Evolutionary conservation across 495 filamentous ascomycete genomes (phyloP), one percentile per base, ranked within the genome.

Genomic region (Talaromyces thailandensis): DNA sequence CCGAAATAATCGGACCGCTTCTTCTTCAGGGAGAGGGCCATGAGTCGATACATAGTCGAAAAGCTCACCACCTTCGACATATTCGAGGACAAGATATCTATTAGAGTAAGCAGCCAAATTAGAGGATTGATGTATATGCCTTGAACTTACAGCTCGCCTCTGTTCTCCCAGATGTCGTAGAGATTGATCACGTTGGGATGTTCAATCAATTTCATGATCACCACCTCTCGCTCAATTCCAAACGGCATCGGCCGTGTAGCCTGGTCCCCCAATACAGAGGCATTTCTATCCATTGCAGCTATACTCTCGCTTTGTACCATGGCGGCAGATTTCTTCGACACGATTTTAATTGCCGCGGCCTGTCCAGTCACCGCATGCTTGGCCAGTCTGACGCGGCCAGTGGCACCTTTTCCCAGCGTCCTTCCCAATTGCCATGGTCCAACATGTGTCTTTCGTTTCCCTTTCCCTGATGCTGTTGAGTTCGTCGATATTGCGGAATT

Each of bases 71-170:
- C 90, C 87, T 69, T 95, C 85, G 37, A 96, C 87, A 63, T 91
- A 96, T 70, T 99, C 94, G n/a, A 97, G 83, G 3, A 98, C 89
- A n/a, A 99, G 82, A 71, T 96, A 98, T 40, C 93, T 98, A 28
- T 29, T 28, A 37, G 11, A 52, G 59, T 65, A 5, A 65, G 60
- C 18, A 60, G 12, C 23, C 8, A 56, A 32, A 24, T 26, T 4
- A 21, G 7, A 18, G 3, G 7, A 24, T 4, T 40, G 32, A 25
- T 23, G n/a, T 24, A 21, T 58, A 24, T 8, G 32, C 16, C 59
- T 18, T 31, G 31, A 11, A 81, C 89, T 76, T 79, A 98, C 92
- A 98, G 84, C 71, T 98, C 91, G 52, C 88, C 86, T 16, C 88
- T 80, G 67, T 96, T 96, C 77, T 98, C 95, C 93, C 93, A 99